These are phyloP conservation scores for Juglanconis sp. DNA, from an alignment of 2,329 filamentous ascomycete genomes.

Conservation along the genomic window DNA sequence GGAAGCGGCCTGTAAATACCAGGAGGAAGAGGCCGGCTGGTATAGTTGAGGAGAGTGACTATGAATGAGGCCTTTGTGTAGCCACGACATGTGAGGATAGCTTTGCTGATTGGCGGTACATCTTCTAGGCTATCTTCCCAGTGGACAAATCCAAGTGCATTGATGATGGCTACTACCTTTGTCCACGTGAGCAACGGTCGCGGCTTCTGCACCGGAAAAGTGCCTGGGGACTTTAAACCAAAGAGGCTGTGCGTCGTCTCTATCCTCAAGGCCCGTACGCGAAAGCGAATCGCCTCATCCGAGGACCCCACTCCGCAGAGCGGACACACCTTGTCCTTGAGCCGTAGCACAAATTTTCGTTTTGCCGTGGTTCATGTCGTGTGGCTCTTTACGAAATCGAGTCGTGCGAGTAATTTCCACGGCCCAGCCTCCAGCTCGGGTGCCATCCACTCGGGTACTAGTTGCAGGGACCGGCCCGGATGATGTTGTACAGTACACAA, in stretches of 20 bases:
- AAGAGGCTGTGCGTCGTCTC: too few relatives aligned
- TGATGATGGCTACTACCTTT: too few relatives aligned
- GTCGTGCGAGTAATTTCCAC: background rate
- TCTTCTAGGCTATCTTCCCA: background rate
- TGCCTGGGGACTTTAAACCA: too few relatives aligned
- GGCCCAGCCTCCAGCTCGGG: background rate
- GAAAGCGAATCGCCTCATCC: background rate
- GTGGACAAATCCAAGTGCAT: background rate
- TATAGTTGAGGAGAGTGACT: slow-evolving; percentile 17
- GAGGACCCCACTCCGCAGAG: background rate
- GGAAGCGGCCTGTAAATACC: slow-evolving; percentile 17
- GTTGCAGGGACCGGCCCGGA: background rate
- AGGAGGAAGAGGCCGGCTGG: slow-evolving; percentile 19
- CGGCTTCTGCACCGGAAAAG: too few relatives aligned
- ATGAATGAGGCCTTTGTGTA: background rate
- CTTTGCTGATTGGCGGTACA: background rate
- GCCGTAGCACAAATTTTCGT: background rate
- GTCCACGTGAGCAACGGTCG: too few relatives aligned
- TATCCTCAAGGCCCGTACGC: too few relatives aligned
- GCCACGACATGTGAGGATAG: background rate
- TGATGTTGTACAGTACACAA: background rate
- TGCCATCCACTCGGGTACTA: background rate
- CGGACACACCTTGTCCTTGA: background rate
- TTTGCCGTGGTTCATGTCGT: background rate
- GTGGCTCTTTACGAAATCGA: background rate